Conservation (phyloP, 2,329 filamentous ascomycete genomes). For the Dendrostoma leiphaemia region DNA sequence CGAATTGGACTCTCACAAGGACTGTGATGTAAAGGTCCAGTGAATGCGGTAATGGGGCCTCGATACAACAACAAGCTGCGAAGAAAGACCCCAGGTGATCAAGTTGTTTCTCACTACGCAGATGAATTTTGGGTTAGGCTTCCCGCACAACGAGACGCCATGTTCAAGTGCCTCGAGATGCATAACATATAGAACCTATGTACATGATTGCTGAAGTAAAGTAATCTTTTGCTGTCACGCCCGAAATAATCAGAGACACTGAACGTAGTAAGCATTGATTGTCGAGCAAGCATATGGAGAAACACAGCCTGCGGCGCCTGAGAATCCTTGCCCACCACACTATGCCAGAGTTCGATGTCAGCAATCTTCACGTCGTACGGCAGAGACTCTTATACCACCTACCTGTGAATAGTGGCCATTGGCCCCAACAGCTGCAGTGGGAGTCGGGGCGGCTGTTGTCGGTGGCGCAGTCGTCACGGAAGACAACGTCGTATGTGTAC, state of each 20-base stretch:
- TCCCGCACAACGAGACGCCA: too few species aligned
- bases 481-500: not conserved
- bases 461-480: not conserved
- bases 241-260: not conserved
- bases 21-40: not conserved
- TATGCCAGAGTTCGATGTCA: not conserved
- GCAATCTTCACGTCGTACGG: not conserved
- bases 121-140: too few species aligned
- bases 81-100: not conserved
- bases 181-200: too few species aligned
- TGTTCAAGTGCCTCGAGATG: too few species aligned
- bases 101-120: not conserved
- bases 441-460: not conserved
- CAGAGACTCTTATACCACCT: not conserved
- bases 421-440: not conserved
- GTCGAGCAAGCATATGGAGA: constrained; percentile 5
- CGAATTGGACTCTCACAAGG: not conserved
- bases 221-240: too few species aligned
- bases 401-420: constrained; percentile 1
- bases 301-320: not conserved
- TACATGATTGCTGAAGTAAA: not conserved
- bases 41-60: not conserved
- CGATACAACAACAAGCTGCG: not conserved
- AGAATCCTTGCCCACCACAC: constrained; percentile 7
- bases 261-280: constrained; percentile 3